phyloP scores from a whole-genome alignment of 768 basidiomycete species.

The Cystofilobasidium bisporidii region DNA sequence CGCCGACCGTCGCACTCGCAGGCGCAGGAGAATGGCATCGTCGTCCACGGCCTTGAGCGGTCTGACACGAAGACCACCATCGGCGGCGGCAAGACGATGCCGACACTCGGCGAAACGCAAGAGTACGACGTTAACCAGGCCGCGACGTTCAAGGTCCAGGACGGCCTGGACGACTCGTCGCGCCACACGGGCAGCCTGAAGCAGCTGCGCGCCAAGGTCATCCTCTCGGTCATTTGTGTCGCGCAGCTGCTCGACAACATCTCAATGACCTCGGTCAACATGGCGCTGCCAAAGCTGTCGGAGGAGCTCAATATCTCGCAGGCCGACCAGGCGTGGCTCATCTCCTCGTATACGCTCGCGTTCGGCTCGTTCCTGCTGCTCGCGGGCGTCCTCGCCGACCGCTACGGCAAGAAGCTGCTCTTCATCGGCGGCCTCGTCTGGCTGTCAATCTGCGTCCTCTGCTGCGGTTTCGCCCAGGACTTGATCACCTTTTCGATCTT shows the following conservation, averaged over 20 bases:
- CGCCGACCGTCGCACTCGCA: slow-evolving; percentile 22
- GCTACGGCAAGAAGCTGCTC: slow-evolving; percentile 29
- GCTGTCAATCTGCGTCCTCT: slow-evolving; percentile 10
- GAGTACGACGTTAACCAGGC: neutral
- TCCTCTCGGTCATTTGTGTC: slow-evolving; percentile 6
- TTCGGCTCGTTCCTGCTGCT: slow-evolving; percentile 30
- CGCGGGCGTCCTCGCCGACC: slow-evolving; percentile 28
- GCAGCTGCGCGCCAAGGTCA: slow-evolving; percentile 4
- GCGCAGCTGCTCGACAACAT: slow-evolving; percentile 25
- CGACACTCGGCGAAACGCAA: neutral
- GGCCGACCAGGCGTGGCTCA: slow-evolving; percentile 27
- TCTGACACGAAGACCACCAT: neutral
- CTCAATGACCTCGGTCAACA: slow-evolving; percentile 27
- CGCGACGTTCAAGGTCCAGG: slow-evolving; percentile 5
- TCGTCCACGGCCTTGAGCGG: neutral
- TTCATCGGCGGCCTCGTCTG: slow-evolving; percentile 23
- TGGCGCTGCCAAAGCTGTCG: slow-evolving; percentile 26
- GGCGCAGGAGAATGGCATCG: slow-evolving; percentile 6
- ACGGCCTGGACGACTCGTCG: neutral
- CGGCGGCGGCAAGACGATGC: neutral
- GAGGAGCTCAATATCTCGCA: slow-evolving; percentile 27
- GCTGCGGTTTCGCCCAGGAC: slow-evolving; percentile 6
- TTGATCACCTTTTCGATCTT: slow-evolving; percentile 10
- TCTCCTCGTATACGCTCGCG: slow-evolving; percentile 25
- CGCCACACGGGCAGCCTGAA: slow-evolving; percentile 13